These are phyloP conservation scores for Mycena vulgaris DNA, from an alignment of 768 basidiomycete species.

Conservation along the genomic window DNA sequence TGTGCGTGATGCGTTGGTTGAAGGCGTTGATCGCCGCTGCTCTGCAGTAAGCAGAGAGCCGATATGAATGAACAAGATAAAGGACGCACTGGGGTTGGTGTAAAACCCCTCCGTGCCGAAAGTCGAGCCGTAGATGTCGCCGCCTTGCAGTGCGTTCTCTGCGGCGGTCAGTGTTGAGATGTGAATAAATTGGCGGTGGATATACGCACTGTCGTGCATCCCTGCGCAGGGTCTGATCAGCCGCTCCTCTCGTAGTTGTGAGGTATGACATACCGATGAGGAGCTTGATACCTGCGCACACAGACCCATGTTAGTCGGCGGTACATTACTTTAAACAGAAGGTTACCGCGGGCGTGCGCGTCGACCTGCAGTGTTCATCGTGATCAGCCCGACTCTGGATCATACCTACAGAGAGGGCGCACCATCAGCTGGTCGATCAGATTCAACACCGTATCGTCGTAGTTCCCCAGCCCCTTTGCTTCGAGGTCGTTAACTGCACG, in stretches of 20 bases:
- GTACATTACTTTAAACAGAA: not conserved
- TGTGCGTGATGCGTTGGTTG: constrained; percentile 54
- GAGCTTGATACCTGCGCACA: constrained; percentile 39
- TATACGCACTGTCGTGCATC: constrained; percentile 39
- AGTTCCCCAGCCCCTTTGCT: too few relatives aligned
- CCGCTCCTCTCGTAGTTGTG: not conserved
- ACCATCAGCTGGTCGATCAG: constrained; percentile 6
- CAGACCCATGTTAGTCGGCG: not conserved
- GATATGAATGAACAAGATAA: too few relatives aligned
- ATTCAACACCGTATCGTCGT: too few relatives aligned
- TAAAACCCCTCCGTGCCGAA: constrained; percentile 54
- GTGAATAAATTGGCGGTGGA: constrained; percentile 13
- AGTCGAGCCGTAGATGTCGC: constrained; percentile 40
- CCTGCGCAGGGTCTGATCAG: constrained; percentile 12
- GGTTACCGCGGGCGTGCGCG: constrained; percentile 48
- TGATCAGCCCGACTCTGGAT: not conserved
- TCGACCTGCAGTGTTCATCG: too few relatives aligned
- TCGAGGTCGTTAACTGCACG: too few relatives aligned
- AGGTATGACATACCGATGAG: constrained; percentile 34
- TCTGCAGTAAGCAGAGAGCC: too few relatives aligned
- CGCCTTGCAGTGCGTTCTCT: constrained; percentile 49
- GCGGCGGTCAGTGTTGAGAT: constrained; percentile 51
- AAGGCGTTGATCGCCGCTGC: constrained; percentile 48
- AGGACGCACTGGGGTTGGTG: constrained; percentile 40
- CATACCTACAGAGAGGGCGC: too few relatives aligned